These are phyloP conservation scores for Chrysosporium keratinophilum DNA, from an alignment of 2,329 filamentous ascomycete species.

Conservation along the genomic window DNA sequence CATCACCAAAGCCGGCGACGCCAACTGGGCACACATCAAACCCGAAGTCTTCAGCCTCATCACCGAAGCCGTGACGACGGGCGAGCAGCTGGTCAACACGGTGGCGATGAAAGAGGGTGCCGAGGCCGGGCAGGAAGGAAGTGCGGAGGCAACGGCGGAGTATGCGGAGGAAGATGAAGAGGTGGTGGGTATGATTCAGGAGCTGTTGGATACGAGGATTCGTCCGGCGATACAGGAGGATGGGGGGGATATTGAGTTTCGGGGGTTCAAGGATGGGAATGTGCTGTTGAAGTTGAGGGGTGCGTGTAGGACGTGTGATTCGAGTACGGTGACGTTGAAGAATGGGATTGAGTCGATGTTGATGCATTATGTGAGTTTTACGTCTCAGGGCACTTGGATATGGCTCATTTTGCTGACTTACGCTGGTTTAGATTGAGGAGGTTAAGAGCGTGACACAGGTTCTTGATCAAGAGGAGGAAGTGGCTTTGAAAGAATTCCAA, in stretches of 20 bases:
- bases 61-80: slow-evolving; percentile 79
- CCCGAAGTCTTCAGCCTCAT: slow-evolving; percentile 93
- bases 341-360: slow-evolving; percentile 98
- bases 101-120: slow-evolving; percentile 46
- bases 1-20: slow-evolving; percentile 77
- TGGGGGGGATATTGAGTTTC: slow-evolving; percentile 91
- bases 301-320: slow-evolving; percentile 91
- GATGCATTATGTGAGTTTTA: slow-evolving; percentile 73
- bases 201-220: slow-evolving; percentile 88
- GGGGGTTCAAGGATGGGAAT: slow-evolving; percentile 75
- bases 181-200: slow-evolving; percentile 97
- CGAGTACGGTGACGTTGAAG: slow-evolving; percentile 90
- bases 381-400: background rate
- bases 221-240: slow-evolving; percentile 94
- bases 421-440: slow-evolving; percentile 66
- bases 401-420: background rate
- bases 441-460: slow-evolving; percentile 88
- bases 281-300: slow-evolving; percentile 82
- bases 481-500: slow-evolving; percentile 76
- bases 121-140: slow-evolving; percentile 32
- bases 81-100: slow-evolving; percentile 67
- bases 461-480: slow-evolving; percentile 81
- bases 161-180: slow-evolving; percentile 89
- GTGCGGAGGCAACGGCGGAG: slow-evolving; percentile 55
- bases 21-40: slow-evolving; percentile 88